These are phyloP conservation scores for Coffea eugenioides DNA, from an alignment of 257 asterid genomes.

Conservation along the genomic window DNA sequence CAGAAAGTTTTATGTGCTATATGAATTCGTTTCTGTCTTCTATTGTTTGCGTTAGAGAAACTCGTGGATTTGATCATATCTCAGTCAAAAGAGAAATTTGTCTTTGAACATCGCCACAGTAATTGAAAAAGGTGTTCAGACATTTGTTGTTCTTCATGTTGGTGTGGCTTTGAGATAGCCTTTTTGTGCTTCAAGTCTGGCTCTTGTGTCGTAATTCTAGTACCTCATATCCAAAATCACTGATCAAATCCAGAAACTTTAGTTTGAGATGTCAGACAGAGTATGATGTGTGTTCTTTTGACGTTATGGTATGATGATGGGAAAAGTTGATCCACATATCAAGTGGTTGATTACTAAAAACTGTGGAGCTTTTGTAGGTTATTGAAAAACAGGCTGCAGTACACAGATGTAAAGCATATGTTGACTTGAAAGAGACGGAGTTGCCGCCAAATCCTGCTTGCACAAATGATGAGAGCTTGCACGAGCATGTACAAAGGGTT, in stretches of 20 bases:
- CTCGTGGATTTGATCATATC: too few relatives aligned
- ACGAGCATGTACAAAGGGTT: conserved; percentile 54
- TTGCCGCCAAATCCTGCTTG: conserved; percentile 68
- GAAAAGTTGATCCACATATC: not conserved
- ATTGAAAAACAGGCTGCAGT: conserved; percentile 66
- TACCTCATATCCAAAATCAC: not conserved
- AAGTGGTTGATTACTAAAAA: not conserved
- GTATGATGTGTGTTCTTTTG: too few relatives aligned
- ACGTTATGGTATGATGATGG: not conserved
- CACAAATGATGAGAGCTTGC: conserved; percentile 51
- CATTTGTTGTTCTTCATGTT: not conserved
- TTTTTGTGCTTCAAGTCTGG: not conserved
- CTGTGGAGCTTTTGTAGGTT: conserved; percentile 41
- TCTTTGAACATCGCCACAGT: too few relatives aligned
- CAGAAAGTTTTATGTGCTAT: too few relatives aligned
- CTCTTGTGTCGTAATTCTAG: not conserved
- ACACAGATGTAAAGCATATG: conserved; percentile 57
- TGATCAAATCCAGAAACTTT: not conserved
- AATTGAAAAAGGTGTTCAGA: too few relatives aligned
- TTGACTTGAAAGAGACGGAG: conserved; percentile 51
- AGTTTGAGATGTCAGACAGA: not conserved
- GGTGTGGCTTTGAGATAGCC: not conserved
- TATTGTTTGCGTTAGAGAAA: too few relatives aligned
- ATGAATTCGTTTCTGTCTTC: too few relatives aligned
- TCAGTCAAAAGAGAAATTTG: too few relatives aligned